Evolutionary conservation across 805 yeast genomes (phyloP).

Genomic region (Candida taoyuanica): DNA sequence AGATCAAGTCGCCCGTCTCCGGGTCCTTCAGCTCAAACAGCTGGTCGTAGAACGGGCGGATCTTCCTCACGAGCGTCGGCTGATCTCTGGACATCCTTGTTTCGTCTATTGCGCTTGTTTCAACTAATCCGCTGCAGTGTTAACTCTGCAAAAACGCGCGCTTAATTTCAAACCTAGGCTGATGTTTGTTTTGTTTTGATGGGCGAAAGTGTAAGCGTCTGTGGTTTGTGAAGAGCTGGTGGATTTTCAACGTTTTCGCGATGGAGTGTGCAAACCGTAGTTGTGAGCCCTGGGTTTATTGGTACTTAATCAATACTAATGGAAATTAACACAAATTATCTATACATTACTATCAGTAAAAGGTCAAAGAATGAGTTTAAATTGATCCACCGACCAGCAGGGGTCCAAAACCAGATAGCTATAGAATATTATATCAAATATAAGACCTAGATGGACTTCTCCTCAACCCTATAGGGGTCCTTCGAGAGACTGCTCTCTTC

Average conservation of each 20-base stretch:
- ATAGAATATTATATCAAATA: background rate
- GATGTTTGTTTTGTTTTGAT: background rate
- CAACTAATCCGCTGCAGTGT: background rate
- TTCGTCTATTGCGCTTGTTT: no score
- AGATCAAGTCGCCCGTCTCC: slow-evolving; percentile 37
- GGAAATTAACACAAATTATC: no score
- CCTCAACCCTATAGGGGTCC: background rate
- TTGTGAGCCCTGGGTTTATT: background rate
- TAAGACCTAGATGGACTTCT: background rate
- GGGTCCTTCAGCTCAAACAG: slow-evolving; percentile 37
- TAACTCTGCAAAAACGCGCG: background rate
- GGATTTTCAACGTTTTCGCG: background rate
- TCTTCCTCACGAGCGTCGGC: slow-evolving; percentile 20
- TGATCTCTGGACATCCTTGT: slow-evolving; percentile 17
- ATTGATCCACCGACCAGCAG: background rate
- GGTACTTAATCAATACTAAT: background rate
- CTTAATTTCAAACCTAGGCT: no score
- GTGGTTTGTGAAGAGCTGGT: background rate
- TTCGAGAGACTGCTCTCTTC: slow-evolving; percentile 1
- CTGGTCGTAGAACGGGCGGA: slow-evolving; percentile 31
- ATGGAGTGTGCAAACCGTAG: background rate
- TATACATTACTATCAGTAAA: no score
- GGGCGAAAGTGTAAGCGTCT: no score
- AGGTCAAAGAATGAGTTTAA: no score
- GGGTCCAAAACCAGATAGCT: background rate